phyloP scores from a whole-genome alignment of 352 stramenopile species.

The Pythium chondricola region DNA sequence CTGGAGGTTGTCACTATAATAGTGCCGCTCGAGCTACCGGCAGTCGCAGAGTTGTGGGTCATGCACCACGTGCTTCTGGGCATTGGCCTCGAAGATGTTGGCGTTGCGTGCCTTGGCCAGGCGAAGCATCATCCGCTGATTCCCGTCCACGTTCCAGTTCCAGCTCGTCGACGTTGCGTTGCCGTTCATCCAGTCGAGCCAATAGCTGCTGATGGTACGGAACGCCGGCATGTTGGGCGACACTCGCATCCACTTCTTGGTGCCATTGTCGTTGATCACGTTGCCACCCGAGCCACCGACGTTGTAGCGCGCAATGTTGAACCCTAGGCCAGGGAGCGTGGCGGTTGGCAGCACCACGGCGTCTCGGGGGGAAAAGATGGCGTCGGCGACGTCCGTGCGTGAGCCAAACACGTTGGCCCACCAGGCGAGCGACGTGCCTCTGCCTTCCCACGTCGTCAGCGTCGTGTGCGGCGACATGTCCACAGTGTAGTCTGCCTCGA shows the following conservation, averaged over 20 bases:
- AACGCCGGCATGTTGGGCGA: conserved; percentile 45
- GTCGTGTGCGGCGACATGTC: conserved; percentile 17
- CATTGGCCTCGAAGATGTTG: conserved; percentile 44
- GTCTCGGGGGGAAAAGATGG: conserved; percentile 41
- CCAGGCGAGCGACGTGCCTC: conserved; percentile 56
- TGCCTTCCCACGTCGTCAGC: conserved; percentile 39
- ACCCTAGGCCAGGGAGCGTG: conserved; percentile 30
- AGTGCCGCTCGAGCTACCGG: too few species aligned
- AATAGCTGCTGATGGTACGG: conserved; percentile 51
- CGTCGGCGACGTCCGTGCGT: conserved; percentile 45
- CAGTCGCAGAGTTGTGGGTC: conserved; percentile 43
- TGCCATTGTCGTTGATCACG: conserved; percentile 34
- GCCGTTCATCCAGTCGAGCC: conserved; percentile 40
- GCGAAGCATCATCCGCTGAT: conserved; percentile 37
- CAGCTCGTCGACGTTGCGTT: conserved; percentile 36
- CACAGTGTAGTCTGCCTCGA: conserved; percentile 33
- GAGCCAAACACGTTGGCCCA: conserved; percentile 56
- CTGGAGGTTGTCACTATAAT: conserved; percentile 46
- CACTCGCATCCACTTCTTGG: conserved; percentile 30
- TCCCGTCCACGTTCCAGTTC: conserved; percentile 38
- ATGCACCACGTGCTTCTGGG: conserved; percentile 66
- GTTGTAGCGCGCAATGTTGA: conserved; percentile 67
- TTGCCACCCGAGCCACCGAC: conserved; percentile 39
- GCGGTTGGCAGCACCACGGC: conserved; percentile 22
- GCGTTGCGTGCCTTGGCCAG: conserved; percentile 29